phyloP scores from a whole-genome alignment of 2,329 filamentous ascomycete species.

The Tolypocladium album region DNA sequence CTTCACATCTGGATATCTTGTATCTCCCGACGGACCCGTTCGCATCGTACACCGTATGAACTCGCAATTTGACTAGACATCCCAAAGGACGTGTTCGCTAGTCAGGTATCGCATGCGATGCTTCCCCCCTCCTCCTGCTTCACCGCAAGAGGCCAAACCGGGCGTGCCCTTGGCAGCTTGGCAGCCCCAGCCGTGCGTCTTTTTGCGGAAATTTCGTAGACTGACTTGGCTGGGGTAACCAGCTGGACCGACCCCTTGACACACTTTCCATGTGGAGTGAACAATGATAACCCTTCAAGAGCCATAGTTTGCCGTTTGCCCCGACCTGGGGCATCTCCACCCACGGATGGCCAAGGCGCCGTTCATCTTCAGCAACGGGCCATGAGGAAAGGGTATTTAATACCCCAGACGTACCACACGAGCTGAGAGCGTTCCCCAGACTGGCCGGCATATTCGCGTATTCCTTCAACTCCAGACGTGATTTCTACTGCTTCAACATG shows the following conservation, averaged over 20 bases:
- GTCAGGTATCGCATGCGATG: neutral
- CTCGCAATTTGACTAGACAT: neutral
- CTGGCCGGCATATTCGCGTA: neutral
- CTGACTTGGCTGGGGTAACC: neutral
- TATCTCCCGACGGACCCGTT: neutral
- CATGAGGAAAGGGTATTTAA: neutral
- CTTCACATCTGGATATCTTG: neutral
- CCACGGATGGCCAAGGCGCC: neutral
- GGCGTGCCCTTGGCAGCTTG: neutral
- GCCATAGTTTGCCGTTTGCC: neutral
- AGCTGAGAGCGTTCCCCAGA: neutral
- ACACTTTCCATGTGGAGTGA: neutral
- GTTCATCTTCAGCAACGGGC: too few relatives aligned
- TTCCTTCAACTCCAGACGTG: too few relatives aligned
- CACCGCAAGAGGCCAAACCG: neutral
- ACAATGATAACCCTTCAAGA: neutral
- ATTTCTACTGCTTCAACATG: neutral
- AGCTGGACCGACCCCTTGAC: neutral
- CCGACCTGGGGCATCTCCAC: neutral
- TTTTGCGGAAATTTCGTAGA: neutral
- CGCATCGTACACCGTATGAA: neutral
- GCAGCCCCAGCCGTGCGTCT: neutral
- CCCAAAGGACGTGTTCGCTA: neutral
- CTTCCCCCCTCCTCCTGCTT: too few relatives aligned
- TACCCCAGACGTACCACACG: neutral